phyloP scores from a whole-genome alignment of 2,329 filamentous ascomycete genomes.

The Colletotrichum lentis region DNA sequence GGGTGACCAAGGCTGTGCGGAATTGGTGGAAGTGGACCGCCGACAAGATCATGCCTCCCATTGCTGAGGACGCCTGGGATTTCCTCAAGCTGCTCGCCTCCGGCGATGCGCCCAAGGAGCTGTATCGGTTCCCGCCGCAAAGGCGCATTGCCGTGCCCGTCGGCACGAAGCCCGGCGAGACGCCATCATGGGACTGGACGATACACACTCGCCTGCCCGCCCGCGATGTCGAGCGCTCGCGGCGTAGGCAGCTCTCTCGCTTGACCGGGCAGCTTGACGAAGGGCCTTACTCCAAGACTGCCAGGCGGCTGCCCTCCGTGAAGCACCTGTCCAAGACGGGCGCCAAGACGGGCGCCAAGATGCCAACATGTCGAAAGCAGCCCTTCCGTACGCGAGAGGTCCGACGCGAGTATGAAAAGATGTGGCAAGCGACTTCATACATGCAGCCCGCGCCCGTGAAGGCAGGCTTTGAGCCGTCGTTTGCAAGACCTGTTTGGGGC shows the following conservation, averaged over 20 bases:
- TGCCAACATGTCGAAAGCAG: not conserved
- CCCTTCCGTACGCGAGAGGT: conserved; percentile 50
- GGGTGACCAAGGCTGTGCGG: conserved; percentile 54
- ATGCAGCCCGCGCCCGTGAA: conserved; percentile 45
- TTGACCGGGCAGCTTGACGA: conserved; percentile 50
- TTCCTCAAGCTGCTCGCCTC: conserved; percentile 56
- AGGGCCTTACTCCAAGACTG: conserved; percentile 49
- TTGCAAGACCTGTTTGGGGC: conserved; percentile 58
- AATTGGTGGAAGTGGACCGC: conserved; percentile 58
- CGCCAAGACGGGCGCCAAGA: not conserved
- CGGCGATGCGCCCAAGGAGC: conserved; percentile 50
- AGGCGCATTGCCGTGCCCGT: conserved; percentile 44
- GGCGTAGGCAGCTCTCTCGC: conserved; percentile 47
- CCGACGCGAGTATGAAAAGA: conserved; percentile 56
- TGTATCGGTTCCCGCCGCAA: conserved; percentile 52
- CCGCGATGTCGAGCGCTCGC: conserved; percentile 50
- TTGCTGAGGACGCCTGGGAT: conserved; percentile 64
- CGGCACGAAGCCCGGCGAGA: not conserved
- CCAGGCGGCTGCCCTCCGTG: conserved; percentile 36
- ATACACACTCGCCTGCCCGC: conserved; percentile 52
- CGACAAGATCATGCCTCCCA: conserved; percentile 61
- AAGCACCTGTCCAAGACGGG: not conserved
- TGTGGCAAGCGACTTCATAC: conserved; percentile 57
- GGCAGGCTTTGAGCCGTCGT: conserved; percentile 41
- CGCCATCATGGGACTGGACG: conserved; percentile 55